Base-by-base conservation (phyloP, 495 filamentous ascomycete genomes). In the Acidomyces sp. region DNA sequence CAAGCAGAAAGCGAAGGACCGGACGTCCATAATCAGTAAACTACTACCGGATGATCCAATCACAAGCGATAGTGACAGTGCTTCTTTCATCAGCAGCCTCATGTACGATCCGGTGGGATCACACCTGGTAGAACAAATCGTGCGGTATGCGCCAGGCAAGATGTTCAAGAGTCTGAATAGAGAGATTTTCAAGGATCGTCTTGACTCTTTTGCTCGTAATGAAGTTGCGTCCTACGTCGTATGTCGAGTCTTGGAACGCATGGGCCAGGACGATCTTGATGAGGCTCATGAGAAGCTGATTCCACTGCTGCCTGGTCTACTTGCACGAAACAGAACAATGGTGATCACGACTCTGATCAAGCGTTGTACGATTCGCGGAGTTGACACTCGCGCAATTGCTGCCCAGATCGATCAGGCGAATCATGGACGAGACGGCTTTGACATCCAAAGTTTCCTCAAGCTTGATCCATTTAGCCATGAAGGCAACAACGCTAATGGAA, bases 91-190 rank as follows among this genome's bases (percentile, higher is more conserved):
- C 56, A 82, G 82, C 47, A 77, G 80, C 25, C 69, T 96, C 47
- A 59, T 95, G 17, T 96, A 95, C 54, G 83, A 93, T 53, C 63
- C 81, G 0, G 74, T 95, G 18, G 92, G 92, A 3, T 94, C 86
- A 4, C 78, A 86, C 22, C 67, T 97, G 3, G 69, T 94, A 9
- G 90, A 97, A 56, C 80, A 76, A 1, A 77, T 97, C 40, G 70
- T 94, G 44, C 69, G 71, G 7, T 67, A 77, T 51, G 78, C 80
- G 21, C 85, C 87, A 0, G 86, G 83, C 21, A 93, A 83, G 53
- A 68, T 82, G 15, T 96, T 96, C 70, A 93, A 94, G 55, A 69
- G 71, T 16, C 57, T 97, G 0, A 81, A 88, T 54, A 71, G 69
- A 29, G 73, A 75, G 33, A 72, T 81, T 44, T 80, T 96, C 45